phyloP scores from a whole-genome alignment of 2,329 filamentous ascomycete species.

The Fusarium nodosum region DNA sequence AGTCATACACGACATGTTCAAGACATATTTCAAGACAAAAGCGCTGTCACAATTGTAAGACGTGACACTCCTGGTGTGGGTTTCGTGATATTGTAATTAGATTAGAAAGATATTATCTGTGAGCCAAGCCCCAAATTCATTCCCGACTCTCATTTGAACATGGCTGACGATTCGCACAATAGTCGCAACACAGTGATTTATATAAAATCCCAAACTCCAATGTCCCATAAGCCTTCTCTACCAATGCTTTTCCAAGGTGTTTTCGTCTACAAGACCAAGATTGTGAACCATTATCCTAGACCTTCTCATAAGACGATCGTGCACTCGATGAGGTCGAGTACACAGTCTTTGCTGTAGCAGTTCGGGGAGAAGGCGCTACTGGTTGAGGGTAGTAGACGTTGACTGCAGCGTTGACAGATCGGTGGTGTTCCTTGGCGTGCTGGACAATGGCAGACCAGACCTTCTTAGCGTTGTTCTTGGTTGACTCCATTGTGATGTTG shows the following conservation, averaged over 20 bases:
- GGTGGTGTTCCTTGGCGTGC: constrained; percentile 20
- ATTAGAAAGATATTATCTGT: not conserved
- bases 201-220: not conserved
- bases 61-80: fast-evolving
- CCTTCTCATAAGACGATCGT: not conserved
- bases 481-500: constrained; percentile 1
- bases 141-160: fast-evolving
- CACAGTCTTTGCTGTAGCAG: not conserved
- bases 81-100: not conserved
- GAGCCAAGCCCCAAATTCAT: too few relatives aligned
- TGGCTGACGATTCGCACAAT: not conserved
- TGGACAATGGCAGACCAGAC: constrained; percentile 10
- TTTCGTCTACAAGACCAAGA: not conserved
- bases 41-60: fast-evolving
- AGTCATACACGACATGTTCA: not conserved
- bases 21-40: fast-evolving
- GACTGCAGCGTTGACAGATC: constrained; percentile 17
- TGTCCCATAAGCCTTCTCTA: not conserved
- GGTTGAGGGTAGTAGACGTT: constrained; percentile 10
- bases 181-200: not conserved
- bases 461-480: constrained; percentile 2
- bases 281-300: fast-evolving
- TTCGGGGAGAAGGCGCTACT: not conserved
- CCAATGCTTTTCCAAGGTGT: not conserved
- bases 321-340: constrained; percentile 3